These are phyloP conservation scores for Fraxinus paxiana DNA, from an alignment of 305 asterid species.

Conservation along the genomic window DNA sequence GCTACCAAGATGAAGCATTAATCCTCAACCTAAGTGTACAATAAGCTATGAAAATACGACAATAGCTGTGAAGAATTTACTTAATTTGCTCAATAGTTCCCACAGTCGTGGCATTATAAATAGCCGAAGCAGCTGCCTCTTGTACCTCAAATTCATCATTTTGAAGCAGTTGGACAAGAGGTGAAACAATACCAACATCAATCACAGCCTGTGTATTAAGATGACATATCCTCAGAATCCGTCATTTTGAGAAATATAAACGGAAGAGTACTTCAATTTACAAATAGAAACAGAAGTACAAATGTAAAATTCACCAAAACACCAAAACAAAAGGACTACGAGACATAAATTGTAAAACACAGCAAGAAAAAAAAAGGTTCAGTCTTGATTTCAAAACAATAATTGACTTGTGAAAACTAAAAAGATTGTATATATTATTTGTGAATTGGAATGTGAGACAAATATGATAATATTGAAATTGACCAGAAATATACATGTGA, in stretches of 20 bases:
- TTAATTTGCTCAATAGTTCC: slow-evolving; percentile 30
- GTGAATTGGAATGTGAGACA: too few species aligned
- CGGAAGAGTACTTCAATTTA: too few species aligned
- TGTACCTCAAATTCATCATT: slow-evolving; percentile 47
- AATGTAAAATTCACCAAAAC: not conserved
- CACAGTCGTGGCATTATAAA: slow-evolving; percentile 46
- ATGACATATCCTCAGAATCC: too few species aligned
- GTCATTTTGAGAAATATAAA: too few species aligned
- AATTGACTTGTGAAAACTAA: too few species aligned
- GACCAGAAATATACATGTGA: too few species aligned
- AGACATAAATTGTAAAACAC: not conserved
- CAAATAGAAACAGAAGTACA: not conserved
- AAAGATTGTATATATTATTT: too few species aligned
- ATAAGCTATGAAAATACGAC: not conserved
- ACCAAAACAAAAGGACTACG: too few species aligned
- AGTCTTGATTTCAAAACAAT: too few species aligned
- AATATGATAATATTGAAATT: too few species aligned
- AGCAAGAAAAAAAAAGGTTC: too few species aligned
- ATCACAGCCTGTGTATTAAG: slow-evolving; percentile 31
- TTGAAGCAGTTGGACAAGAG: slow-evolving; percentile 41
- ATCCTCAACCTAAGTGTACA: not conserved
- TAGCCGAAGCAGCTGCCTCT: slow-evolving; percentile 46
- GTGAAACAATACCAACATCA: slow-evolving; percentile 19
- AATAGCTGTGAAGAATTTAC: not conserved
- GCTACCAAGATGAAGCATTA: not conserved